These are phyloP conservation scores for Debaryomyces nepalensis DNA, from an alignment of 1,139 yeast species.

Conservation along the genomic window DNA sequence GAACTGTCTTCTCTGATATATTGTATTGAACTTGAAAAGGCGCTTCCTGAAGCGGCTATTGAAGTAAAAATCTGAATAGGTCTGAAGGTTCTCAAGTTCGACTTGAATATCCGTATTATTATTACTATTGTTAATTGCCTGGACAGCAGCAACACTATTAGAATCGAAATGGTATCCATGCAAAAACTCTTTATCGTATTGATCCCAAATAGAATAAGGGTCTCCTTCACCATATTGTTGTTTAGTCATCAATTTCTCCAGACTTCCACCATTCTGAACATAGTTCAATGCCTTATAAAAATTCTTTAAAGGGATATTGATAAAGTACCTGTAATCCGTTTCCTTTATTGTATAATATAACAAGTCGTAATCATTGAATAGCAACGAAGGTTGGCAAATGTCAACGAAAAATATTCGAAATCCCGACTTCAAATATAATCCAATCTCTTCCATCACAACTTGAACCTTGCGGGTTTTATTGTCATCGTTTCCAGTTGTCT, in stretches of 20 bases:
- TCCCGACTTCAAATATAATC: conserved; percentile 58
- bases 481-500: conserved; percentile 8
- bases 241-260: conserved; percentile 1
- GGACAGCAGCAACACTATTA: neutral
- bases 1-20: conserved; percentile 52
- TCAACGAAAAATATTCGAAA: conserved; percentile 63
- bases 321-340: conserved; percentile 46
- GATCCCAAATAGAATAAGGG: conserved; percentile 29
- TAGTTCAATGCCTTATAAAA: conserved; percentile 45
- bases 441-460: conserved; percentile 63
- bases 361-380: conserved; percentile 50
- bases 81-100: conserved; percentile 25
- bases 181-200: conserved; percentile 31
- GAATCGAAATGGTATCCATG: conserved; percentile 16
- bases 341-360: conserved; percentile 48
- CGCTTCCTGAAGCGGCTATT: conserved; percentile 41
- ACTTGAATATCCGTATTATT: conserved; percentile 13
- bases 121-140: neutral
- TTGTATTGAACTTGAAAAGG: conserved; percentile 51
- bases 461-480: conserved; percentile 42
- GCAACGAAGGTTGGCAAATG: conserved; percentile 48
- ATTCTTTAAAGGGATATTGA: conserved; percentile 48
- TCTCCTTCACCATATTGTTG: conserved; percentile 37
- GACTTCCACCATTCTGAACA: conserved; percentile 36
- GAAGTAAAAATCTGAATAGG: conserved; percentile 42